Percentiles rank a stretch among this genome's conserved stretches.
These are phyloP conservation scores for Ceratobasidium sp. DNA, from an alignment of 1,284 basidiomycete genomes.

Conservation along the genomic window DNA sequence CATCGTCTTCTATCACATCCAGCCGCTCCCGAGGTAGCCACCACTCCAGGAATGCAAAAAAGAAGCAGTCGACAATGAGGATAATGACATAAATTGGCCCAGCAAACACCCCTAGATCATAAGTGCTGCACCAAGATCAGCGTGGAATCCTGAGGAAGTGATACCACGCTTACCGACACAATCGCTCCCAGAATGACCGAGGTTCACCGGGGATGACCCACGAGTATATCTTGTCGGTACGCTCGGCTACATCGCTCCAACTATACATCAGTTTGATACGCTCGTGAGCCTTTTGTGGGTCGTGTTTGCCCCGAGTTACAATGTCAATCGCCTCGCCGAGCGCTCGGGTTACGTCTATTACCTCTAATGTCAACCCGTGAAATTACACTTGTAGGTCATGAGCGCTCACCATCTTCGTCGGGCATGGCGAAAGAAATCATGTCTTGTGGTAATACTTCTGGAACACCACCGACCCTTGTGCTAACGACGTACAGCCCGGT, in stretches of 20 bases:
- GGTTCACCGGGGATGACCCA: constrained; percentile 67
- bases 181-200: constrained; percentile 71
- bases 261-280: constrained; percentile 85
- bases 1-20: constrained; percentile 68
- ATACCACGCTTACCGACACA: constrained; percentile 63
- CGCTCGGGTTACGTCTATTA: constrained; percentile 81
- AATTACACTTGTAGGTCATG: not conserved
- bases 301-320: constrained; percentile 73
- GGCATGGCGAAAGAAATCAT: constrained; percentile 95
- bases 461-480: constrained; percentile 93
- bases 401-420: constrained; percentile 73
- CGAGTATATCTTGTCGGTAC: constrained; percentile 86
- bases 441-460: constrained; percentile 91
- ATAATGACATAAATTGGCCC: constrained; percentile 83
- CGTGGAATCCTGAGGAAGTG: constrained; percentile 5
- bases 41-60: constrained; percentile 79
- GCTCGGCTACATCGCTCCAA: constrained; percentile 80
- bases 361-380: not conserved
- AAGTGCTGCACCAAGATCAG: constrained; percentile 58
- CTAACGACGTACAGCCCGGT: constrained; percentile 94
- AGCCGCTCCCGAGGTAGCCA: constrained; percentile 65
- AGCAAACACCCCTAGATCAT: constrained; percentile 72
- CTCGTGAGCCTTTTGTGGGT: constrained; percentile 79
- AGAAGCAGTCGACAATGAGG: constrained; percentile 79
- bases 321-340: constrained; percentile 80